Evolutionary conservation across 1,284 basidiomycete species (phyloP).

Genomic region (Rhodotorula sp.): DNA sequence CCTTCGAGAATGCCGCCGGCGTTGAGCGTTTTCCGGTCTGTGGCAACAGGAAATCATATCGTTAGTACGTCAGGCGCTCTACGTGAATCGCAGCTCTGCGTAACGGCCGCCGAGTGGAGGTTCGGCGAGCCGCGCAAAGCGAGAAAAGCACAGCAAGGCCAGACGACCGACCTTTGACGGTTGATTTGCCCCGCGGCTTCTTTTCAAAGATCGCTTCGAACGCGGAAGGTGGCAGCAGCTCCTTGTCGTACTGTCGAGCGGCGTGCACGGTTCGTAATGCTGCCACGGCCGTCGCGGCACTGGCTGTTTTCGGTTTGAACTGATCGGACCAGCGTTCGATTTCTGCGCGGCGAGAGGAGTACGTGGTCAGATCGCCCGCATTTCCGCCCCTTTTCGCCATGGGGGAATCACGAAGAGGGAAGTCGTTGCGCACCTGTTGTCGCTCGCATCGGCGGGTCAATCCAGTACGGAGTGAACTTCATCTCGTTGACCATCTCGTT

Average conservation of each 20-base stretch:
- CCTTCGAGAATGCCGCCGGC: slow-evolving; percentile 27
- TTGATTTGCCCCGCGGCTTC: slow-evolving; percentile 21
- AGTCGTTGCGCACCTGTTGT: slow-evolving; percentile 24
- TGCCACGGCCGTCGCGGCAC: slow-evolving; percentile 9
- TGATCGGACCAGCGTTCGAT: slow-evolving; percentile 38
- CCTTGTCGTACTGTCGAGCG: slow-evolving; percentile 21
- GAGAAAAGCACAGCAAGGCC: neutral
- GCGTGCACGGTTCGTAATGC: slow-evolving; percentile 24
- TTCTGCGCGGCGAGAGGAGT: slow-evolving; percentile 6
- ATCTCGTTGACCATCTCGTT: slow-evolving; percentile 30
- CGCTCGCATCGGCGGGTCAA: slow-evolving; percentile 28
- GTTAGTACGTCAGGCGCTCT: neutral
- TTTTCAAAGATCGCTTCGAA: slow-evolving; percentile 35
- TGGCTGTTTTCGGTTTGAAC: slow-evolving; percentile 27
- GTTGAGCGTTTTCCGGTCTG: slow-evolving; percentile 8
- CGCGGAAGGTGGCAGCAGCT: slow-evolving; percentile 25
- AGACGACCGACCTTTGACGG: slow-evolving; percentile 6
- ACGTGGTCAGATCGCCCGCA: neutral
- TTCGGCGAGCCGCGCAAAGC: too few species aligned
- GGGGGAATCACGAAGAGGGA: neutral
- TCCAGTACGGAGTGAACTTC: slow-evolving; percentile 33
- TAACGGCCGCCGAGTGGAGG: too few species aligned
- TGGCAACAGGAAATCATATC: neutral
- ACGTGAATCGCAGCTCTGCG: too few species aligned
- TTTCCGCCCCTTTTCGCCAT: too few species aligned